Conservation (phyloP, 345 rosid genomes). For the Orychophragmus violaceus region DNA sequence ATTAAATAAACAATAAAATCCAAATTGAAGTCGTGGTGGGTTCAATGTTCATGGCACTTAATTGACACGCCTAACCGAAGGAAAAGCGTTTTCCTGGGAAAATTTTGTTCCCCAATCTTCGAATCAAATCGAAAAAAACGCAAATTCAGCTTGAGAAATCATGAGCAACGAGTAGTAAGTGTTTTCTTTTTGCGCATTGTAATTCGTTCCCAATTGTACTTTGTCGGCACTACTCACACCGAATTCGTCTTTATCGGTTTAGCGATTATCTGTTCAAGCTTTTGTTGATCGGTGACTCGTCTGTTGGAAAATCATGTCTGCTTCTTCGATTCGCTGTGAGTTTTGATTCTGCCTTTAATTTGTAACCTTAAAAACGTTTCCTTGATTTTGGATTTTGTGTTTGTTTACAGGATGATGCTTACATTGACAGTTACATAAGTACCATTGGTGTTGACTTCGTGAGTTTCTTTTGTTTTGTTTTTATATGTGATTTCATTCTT, state of each 20-base stretch:
- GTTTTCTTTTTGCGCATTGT: neutral
- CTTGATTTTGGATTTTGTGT: neutral
- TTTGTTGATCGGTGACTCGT: conserved; percentile 73
- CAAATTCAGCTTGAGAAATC: neutral
- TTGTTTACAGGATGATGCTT: conserved; percentile 65
- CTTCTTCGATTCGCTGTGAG: conserved; percentile 77
- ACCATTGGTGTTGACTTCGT: conserved; percentile 89
- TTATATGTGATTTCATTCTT: neutral
- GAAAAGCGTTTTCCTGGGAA: neutral
- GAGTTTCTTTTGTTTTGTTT: conserved; percentile 20
- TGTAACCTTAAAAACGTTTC: neutral
- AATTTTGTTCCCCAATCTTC: neutral
- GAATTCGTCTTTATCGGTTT: neutral
- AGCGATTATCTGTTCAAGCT: conserved; percentile 82
- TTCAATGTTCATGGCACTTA: conserved; percentile 18
- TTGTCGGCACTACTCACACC: neutral
- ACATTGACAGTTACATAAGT: conserved; percentile 78
- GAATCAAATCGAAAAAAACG: neutral
- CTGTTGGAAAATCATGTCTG: conserved; percentile 75
- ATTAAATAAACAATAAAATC: neutral
- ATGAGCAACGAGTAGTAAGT: conserved; percentile 62
- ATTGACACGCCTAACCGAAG: conserved; percentile 16
- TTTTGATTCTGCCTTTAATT: conserved; percentile 4
- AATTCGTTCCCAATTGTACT: neutral
- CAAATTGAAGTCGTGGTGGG: conserved; percentile 22